phyloP scores from a whole-genome alignment of 495 filamentous ascomycete genomes.

The Thozetella sp. region DNA sequence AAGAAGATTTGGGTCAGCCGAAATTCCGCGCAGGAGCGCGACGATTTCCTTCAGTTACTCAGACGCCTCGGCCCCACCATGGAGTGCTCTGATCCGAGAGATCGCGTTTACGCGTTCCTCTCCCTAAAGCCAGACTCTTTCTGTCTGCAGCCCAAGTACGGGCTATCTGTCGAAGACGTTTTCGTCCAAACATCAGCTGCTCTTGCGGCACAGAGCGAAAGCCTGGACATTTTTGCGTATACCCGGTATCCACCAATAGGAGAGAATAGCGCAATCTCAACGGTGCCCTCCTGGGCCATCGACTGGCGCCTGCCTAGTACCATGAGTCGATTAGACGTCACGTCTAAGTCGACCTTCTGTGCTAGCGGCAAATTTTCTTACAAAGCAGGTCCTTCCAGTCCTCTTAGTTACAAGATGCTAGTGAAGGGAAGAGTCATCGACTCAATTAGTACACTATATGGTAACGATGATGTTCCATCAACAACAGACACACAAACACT shows the following conservation, averaged over 20 bases:
- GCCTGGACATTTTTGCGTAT: not conserved
- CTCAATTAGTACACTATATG: not conserved
- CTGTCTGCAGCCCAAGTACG: not conserved
- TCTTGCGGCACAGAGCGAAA: slow-evolving; percentile 1
- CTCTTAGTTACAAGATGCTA: not conserved
- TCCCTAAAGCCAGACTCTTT: not conserved
- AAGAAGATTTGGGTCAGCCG: not conserved
- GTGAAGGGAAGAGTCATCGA: not conserved
- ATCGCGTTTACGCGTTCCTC: not conserved
- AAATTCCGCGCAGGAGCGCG: not conserved
- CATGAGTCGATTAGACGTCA: not conserved
- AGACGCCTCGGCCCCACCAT: not conserved
- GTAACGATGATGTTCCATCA: not conserved
- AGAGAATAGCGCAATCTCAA: not conserved
- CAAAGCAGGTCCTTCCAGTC: not conserved
- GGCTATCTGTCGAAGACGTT: not conserved
- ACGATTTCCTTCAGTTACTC: not conserved
- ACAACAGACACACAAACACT: not conserved
- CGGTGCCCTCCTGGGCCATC: not conserved
- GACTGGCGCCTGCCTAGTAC: not conserved
- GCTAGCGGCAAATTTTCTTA: not conserved
- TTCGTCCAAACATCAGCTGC: not conserved
- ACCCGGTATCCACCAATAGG: slow-evolving; percentile 1
- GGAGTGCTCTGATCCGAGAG: not conserved
- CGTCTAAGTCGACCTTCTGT: not conserved